Base-by-base conservation (phyloP, 768 basidiomycete genomes). In the Galerina sulciceps region DNA sequence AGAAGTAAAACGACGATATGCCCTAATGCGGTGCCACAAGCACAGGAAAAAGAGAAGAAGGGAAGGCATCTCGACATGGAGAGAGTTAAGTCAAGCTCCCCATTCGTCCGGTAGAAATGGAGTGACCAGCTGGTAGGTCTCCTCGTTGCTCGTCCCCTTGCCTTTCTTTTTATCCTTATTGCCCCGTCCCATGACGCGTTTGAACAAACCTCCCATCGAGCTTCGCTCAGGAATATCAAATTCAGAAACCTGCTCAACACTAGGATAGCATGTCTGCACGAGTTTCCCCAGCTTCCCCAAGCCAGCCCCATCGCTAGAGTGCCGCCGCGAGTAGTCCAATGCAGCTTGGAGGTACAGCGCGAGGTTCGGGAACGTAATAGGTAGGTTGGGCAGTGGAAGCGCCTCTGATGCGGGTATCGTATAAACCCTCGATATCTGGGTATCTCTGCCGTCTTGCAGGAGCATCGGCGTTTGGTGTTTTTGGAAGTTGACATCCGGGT, bases 41-140 rank as follows among this genome's bases (percentile, higher is more conserved):
- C 23, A 61, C 22, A 55, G 46, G 23, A 55, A 53, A 31, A 17
- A 10, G 38, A 34, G 17, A 44, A 58, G 18, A 26, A 36, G 55
- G 14, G 35, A 23, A 14, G 49, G 40, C 42, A 57, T 23, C 38
- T n/a, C 20, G 37, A 15, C 15, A 51, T 35, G 26, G 31, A 46
- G 18, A 18, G 49, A 44, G 4, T 13, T 37, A 31, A 17, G 6
- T 72, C 68, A 87, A 55, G 5, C 26, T 5, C 88, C 87, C 84
- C 84, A 90, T 62, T 91, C 89, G 57, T 91, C 88, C 15, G 88
- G 74, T 15, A 91, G 83, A 71, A 93, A 93, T 1, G 91, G 91
- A 14, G 91, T 93, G 55, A 93, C 90, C 10, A 92, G 80, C 41
- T 91, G 89, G 60, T 88, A 93, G 9, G 86, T 89, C 58, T 93